phyloP scores from a whole-genome alignment of 257 asterid species.

The Lycium ferocissimum region DNA sequence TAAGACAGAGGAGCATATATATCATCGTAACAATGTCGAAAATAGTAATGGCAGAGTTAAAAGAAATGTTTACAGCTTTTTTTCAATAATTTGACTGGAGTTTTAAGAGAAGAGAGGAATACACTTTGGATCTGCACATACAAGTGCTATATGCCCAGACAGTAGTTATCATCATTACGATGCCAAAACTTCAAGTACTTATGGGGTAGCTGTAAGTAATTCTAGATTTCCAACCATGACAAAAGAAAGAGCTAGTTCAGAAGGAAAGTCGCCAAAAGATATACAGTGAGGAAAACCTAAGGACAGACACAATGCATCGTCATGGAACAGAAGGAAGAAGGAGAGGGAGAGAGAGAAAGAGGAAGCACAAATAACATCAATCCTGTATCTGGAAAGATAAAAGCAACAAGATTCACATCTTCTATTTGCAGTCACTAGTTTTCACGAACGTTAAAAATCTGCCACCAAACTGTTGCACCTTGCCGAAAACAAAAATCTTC shows the following conservation, averaged over 20 bases:
- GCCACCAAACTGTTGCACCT: background rate
- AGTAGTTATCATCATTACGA: background rate
- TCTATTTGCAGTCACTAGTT: background rate
- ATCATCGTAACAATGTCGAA: conserved; percentile 29
- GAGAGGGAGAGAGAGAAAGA: background rate
- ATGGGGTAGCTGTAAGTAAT: background rate
- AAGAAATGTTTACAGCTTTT: background rate
- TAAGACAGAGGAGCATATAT: conserved; percentile 40
- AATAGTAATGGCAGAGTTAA: background rate
- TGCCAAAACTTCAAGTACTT: background rate
- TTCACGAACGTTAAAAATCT: background rate
- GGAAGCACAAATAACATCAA: no score
- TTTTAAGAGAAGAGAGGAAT: background rate
- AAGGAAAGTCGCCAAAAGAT: background rate
- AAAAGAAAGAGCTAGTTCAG: background rate
- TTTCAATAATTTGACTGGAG: background rate
- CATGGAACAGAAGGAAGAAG: background rate
- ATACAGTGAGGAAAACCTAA: background rate
- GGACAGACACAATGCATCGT: background rate
- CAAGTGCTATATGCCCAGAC: background rate
- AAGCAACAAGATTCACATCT: background rate
- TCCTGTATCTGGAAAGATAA: background rate
- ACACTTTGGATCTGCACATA: background rate
- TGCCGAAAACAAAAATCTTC: background rate
- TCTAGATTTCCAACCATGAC: background rate